Evolutionary conservation across 208 protist genomes (phyloP), one percentile per base, ranked within the genome.

Genomic region (Blechomonas ayalai): DNA sequence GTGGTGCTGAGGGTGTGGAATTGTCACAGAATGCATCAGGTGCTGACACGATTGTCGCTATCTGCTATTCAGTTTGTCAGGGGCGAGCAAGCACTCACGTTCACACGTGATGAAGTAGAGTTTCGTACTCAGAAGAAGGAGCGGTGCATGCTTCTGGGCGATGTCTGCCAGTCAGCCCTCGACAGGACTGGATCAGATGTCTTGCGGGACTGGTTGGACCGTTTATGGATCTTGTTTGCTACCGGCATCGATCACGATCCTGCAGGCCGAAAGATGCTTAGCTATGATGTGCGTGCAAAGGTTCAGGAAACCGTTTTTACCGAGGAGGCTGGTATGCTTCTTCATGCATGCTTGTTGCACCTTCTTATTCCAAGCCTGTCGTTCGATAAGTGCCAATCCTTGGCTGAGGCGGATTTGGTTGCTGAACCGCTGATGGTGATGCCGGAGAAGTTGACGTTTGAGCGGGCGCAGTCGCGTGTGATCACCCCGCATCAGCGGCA

Each of bases 201-300:
- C 13, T 36, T 87, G 25, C 66, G 67, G 23, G 69, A 87, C 44
- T 73, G 53, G 34, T 29, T 91, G 5, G 73, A 82, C 22, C 60
- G 64, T 16, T 22, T 82, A 7, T 91, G 82, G 78, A 55, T 82
- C 44, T 60, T 85, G 40, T 88, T 76, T 53, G 47, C 51, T 2
- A 65, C 49, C 0, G 75, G 78, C 15, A 62, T 88, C 9, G 68
- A 86, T 32, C 63, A 73, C 32, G 73, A 83, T 49, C 67, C 73
- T 0, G 42, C 54, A 12, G 67, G 68, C 1, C 15, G 54, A 4
- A 61, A 64, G 19, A 39, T 39, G n/a, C 60, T 91, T 23, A 74
- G 72, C 31, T 85, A 88, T 32, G 82, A 85, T 20, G 57, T 74
- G 12, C 62, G 78, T 10, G 73, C 70, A 24, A 47, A 52, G 4